Base-by-base conservation (phyloP, 1,284 basidiomycete genomes). In the Trichosporon faecale region DNA sequence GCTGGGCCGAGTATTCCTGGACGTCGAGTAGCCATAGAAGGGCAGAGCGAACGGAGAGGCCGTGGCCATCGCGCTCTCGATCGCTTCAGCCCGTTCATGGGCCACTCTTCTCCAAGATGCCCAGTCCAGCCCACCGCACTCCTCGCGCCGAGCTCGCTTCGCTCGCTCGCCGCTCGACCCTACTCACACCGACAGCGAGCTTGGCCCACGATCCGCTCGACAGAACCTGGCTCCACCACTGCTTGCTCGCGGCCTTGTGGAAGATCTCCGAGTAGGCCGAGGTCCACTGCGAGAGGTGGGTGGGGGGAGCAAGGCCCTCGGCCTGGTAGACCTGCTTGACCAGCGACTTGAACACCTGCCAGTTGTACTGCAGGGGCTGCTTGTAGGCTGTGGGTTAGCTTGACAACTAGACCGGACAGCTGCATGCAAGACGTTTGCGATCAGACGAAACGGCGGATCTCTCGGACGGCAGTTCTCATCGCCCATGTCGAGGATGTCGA, bases 281-380 rank as follows among this genome's bases (percentile, higher is more conserved):
- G 61, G 87, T 85, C 83, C 94, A 84, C 68, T 89, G 85, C 46
- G 86, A 83, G 66, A 92, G 71, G 29, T 89, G 89, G 16, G 87
- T 87, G 25, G 95, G 96, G 18, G 93, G 93, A 65, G 91, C 89
- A 67, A 98, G 88, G 72, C 89, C 88, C 85, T 98, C 96, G 64
- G 90, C 89, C 74, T 92, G 84, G 86, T 98, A 98, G 72, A 98
- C 89, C 81, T 96, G 93, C 85, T 95, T 95, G 76, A 90, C 84
- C 75, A 98, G 81, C 79, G 95, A 93, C 71, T 90, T 89, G 65
- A 90, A 87, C 70, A 98, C 93, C 70, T 91, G 86, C 68, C 91
- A 85, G 86, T 95, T 95, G 87, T 94, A 95, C 33, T 89, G 76
- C 67, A 95, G 76, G 18, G 94, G 94, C 80, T 92, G 87, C 75